phyloP scores from a whole-genome alignment of 139 green algal genomes.

The Tetradesmus obliquus region DNA sequence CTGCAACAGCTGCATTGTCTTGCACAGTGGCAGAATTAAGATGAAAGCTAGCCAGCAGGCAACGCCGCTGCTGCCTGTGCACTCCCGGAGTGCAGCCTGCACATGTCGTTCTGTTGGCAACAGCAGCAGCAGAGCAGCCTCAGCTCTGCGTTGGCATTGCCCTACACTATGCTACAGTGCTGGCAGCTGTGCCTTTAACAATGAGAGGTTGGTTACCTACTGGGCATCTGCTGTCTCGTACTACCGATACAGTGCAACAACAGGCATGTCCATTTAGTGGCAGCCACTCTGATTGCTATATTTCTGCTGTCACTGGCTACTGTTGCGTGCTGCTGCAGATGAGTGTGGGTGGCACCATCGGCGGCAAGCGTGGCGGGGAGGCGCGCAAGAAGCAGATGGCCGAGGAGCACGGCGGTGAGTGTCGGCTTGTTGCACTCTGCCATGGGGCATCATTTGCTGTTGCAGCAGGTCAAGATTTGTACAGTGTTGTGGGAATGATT shows the following conservation, averaged over 20 bases:
- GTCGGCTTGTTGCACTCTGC: too few species aligned
- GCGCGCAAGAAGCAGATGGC: conserved; percentile 41
- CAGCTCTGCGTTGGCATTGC: too few species aligned
- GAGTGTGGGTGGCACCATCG: conserved; percentile 40
- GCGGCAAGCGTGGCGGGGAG: conserved; percentile 28
- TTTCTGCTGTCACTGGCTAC: not conserved
- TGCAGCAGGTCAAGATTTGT: too few species aligned
- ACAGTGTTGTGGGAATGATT: too few species aligned
- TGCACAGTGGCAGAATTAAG: not conserved
- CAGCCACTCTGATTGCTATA: not conserved
- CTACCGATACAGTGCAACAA: not conserved
- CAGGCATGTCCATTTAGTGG: not conserved
- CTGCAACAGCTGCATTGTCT: not conserved
- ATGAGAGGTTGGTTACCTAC: not conserved
- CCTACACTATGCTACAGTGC: too few species aligned
- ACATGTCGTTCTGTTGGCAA: too few species aligned
- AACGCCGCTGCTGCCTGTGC: not conserved
- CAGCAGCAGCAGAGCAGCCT: too few species aligned
- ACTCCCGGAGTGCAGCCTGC: not conserved
- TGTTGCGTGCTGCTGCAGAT: not conserved
- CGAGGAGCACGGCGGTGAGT: conserved; percentile 28
- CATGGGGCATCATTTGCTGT: too few species aligned
- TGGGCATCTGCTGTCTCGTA: not conserved
- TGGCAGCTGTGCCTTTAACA: not conserved
- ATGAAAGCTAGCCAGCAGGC: too few species aligned